Evolutionary conservation across 345 rosid species (phyloP).

Genomic region (Linum tenue): DNA sequence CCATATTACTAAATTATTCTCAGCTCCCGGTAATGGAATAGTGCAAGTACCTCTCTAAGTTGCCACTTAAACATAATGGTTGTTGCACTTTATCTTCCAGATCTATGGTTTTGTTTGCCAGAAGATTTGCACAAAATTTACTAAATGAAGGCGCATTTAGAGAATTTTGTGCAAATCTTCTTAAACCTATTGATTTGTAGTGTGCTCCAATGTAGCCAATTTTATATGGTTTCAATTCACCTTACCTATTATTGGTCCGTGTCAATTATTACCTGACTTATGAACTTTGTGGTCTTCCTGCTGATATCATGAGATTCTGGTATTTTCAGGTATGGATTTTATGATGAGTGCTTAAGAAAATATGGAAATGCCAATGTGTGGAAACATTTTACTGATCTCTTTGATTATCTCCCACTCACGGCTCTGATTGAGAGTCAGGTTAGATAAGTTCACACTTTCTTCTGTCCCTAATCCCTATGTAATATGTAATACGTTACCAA

Average conservation of each 20-base stretch:
- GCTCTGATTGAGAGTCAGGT: slow-evolving; percentile 31
- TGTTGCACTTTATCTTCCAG: too few relatives aligned
- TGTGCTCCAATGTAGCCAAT: too few relatives aligned
- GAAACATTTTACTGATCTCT: slow-evolving; percentile 31
- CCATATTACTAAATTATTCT: background rate
- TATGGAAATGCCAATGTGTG: slow-evolving; percentile 34
- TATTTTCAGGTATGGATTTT: slow-evolving; percentile 27
- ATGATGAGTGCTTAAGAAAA: slow-evolving; percentile 29
- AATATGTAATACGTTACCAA: slow-evolving; percentile 5
- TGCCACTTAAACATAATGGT: background rate
- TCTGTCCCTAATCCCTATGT: too few relatives aligned
- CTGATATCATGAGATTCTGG: background rate
- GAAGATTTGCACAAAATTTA: too few relatives aligned
- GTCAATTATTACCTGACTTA: background rate
- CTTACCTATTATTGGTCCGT: background rate
- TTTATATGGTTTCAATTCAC: background rate
- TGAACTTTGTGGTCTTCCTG: background rate
- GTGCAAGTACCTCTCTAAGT: background rate
- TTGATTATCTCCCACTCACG: slow-evolving; percentile 30
- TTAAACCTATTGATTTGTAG: background rate
- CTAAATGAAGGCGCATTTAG: background rate
- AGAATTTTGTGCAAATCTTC: background rate
- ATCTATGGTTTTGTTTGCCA: too few relatives aligned
- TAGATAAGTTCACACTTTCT: background rate
- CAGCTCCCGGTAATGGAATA: background rate